phyloP scores from a whole-genome alignment of 345 rosid species.

The Schrenkiella parvula region DNA sequence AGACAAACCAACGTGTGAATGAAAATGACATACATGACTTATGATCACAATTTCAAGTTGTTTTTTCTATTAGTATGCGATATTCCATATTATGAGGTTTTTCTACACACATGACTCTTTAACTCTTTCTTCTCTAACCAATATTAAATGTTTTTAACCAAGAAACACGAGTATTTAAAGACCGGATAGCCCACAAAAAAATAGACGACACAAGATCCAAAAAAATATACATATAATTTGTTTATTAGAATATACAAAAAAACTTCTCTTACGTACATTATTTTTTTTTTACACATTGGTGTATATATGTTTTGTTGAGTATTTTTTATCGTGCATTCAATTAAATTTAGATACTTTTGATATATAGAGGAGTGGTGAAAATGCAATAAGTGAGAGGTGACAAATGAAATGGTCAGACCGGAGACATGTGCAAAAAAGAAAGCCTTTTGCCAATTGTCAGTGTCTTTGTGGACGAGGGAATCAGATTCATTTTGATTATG shows the following conservation, averaged over 20 bases:
- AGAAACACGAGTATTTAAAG: neutral
- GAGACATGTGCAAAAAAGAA: slow-evolving; percentile 26
- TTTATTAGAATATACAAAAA: neutral
- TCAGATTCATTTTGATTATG: slow-evolving; percentile 23
- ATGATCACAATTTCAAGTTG: neutral
- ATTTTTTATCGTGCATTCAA: neutral
- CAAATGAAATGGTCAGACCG: slow-evolving; percentile 10
- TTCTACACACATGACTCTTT: neutral
- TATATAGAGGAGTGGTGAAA: neutral
- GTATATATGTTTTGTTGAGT: neutral
- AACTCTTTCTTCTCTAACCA: neutral
- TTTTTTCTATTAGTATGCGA: slow-evolving; percentile 3
- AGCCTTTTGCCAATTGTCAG: slow-evolving; percentile 27
- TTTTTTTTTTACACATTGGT: neutral
- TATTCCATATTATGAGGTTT: neutral
- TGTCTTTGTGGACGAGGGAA: slow-evolving; percentile 26
- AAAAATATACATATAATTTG: neutral
- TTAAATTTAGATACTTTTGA: neutral
- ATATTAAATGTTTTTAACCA: neutral
- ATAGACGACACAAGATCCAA: neutral
- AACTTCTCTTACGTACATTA: neutral
- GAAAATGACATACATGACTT: slow-evolving; percentile 26
- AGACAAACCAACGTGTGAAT: slow-evolving; percentile 7
- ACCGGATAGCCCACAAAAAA: neutral
- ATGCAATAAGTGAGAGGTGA: slow-evolving; percentile 19